Evolutionary conservation across 495 filamentous ascomycete genomes (phyloP).

Genomic region (Choiromyces venosus): DNA sequence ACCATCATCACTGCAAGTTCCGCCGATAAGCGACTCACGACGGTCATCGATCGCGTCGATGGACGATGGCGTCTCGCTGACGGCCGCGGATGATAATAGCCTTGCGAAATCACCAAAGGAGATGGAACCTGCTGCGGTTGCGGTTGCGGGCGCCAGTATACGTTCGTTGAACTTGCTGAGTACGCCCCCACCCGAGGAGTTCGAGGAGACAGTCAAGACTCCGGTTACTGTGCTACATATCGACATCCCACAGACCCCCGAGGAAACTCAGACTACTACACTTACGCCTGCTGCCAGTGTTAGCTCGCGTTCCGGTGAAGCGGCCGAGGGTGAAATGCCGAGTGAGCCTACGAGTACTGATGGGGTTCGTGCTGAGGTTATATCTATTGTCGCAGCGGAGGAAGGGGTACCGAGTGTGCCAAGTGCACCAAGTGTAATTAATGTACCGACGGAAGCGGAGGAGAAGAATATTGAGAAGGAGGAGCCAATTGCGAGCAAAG

Average conservation of each 20-base stretch:
- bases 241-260: background rate
- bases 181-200: background rate
- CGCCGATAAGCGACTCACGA: background rate
- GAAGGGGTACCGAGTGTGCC: background rate
- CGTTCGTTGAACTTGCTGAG: background rate
- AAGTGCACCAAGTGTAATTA: background rate
- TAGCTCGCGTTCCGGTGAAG: background rate
- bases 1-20: background rate
- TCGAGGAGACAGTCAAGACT: background rate
- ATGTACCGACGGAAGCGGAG: background rate
- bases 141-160: background rate
- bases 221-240: conserved; percentile 1
- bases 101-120: background rate
- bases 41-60: background rate
- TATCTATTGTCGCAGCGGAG: background rate
- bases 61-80: conserved; percentile 2
- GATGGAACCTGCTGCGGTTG: background rate
- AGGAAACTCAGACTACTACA: background rate
- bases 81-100: background rate
- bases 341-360: background rate
- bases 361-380: background rate
- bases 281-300: background rate
- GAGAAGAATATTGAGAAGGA: background rate
- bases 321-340: background rate
- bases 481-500: background rate